These are phyloP conservation scores for Plasmodium gallinaceum DNA, from an alignment of 169 alveolate species.

Conservation along the genomic window DNA sequence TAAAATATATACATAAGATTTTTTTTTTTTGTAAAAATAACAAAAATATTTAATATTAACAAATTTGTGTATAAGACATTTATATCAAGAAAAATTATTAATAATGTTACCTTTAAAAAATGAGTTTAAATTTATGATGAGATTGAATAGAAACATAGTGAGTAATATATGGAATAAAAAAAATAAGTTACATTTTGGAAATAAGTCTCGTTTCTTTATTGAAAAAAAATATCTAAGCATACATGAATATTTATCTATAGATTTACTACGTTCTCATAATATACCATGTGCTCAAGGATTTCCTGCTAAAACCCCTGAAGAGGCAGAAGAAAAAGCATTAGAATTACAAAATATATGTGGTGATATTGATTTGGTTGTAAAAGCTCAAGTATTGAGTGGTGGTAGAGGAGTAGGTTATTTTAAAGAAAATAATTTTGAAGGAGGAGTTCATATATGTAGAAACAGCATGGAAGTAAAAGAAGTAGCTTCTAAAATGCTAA, in stretches of 20 bases:
- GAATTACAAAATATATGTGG: slow-evolving; percentile 78
- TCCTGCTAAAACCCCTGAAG: slow-evolving; percentile 84
- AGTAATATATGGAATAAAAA: neutral
- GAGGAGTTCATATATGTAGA: slow-evolving; percentile 91
- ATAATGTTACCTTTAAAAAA: slow-evolving; percentile 25
- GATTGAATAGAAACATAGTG: slow-evolving; percentile 7
- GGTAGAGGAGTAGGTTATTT: slow-evolving; percentile 94
- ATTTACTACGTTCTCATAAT: slow-evolving; percentile 79
- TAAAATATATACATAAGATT: too few relatives aligned
- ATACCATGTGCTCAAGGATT: slow-evolving; percentile 83
- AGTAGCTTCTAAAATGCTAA: slow-evolving; percentile 90
- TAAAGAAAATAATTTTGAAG: slow-evolving; percentile 85
- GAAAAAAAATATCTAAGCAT: slow-evolving; percentile 80
- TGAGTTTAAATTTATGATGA: slow-evolving; percentile 26
- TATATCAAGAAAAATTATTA: too few relatives aligned
- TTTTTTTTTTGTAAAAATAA: too few relatives aligned
- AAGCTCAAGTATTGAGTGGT: slow-evolving; percentile 93
- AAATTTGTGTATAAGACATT: too few relatives aligned
- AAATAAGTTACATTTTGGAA: neutral
- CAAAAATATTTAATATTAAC: too few relatives aligned
- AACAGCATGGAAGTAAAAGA: slow-evolving; percentile 88
- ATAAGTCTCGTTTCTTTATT: neutral
- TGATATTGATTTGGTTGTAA: slow-evolving; percentile 81
- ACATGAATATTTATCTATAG: slow-evolving; percentile 86
- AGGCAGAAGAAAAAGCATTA: slow-evolving; percentile 84